Conservation (phyloP, 2,329 filamentous ascomycete genomes). For the Alternaria sp. region DNA sequence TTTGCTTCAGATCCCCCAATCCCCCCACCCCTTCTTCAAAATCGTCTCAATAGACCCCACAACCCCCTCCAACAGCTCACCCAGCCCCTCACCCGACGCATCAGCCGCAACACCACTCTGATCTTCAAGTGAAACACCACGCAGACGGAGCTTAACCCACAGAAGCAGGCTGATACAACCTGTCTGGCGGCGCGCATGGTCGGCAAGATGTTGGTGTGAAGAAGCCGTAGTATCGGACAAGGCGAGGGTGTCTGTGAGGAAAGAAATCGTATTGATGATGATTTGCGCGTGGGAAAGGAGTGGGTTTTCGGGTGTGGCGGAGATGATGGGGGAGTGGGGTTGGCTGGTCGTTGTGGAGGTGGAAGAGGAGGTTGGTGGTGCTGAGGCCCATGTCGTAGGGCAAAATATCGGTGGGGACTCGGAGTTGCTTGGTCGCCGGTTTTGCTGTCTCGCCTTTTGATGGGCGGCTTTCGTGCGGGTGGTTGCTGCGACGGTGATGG, state of each 20-base stretch:
- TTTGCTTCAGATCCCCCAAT: conserved; percentile 33
- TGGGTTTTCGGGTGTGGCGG: conserved; percentile 12
- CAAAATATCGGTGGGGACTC: conserved; percentile 7
- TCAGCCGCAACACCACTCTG: conserved; percentile 17
- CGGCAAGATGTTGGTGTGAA: conserved; percentile 22
- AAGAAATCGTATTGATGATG: conserved; percentile 31
- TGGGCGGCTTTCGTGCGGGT: conserved; percentile 22
- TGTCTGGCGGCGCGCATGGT: conserved; percentile 32
- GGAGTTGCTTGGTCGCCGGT: conserved; percentile 21
- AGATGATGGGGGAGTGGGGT: conserved; percentile 21
- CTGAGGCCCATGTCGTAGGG: conserved; percentile 7
- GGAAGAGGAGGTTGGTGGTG: not conserved
- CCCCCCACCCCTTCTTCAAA: conserved; percentile 37
- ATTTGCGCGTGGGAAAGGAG: conserved; percentile 22
- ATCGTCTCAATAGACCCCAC: conserved; percentile 39
- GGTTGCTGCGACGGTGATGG: conserved; percentile 36
- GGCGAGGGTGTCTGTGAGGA: conserved; percentile 32
- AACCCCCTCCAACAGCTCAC: conserved; percentile 40
- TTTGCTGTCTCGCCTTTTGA: conserved; percentile 5
- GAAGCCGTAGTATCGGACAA: conserved; percentile 19
- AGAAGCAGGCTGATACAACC: conserved; percentile 40
- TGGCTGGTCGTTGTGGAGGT: not conserved
- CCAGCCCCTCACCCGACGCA: conserved; percentile 28
- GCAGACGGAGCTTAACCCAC: conserved; percentile 42
- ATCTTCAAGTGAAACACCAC: conserved; percentile 24